Conservation (phyloP, 495 filamentous ascomycete genomes). For the Neurospora sp. region DNA sequence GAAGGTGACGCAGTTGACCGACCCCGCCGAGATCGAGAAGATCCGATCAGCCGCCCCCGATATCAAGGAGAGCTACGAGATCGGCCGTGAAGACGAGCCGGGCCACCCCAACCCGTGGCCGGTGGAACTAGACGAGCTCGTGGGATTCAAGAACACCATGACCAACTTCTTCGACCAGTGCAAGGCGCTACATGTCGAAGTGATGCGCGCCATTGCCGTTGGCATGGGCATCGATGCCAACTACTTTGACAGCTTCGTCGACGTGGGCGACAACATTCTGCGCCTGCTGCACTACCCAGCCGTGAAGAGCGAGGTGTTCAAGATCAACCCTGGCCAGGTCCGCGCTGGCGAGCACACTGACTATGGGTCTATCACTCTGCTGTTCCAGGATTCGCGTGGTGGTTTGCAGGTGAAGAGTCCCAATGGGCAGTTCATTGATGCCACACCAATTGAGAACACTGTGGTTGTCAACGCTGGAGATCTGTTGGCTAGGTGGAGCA, state of each 20-base stretch:
- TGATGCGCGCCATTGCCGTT: conserved; percentile 84
- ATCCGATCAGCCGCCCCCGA: conserved; percentile 55
- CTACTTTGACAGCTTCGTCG: conserved; percentile 71
- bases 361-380: conserved; percentile 77
- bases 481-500: conserved; percentile 79
- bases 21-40: conserved; percentile 47
- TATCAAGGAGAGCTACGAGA: conserved; percentile 77
- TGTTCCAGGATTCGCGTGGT: conserved; percentile 80
- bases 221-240: conserved; percentile 63
- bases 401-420: conserved; percentile 79
- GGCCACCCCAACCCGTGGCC: conserved; percentile 78
- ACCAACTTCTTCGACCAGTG: conserved; percentile 59
- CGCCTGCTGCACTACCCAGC: conserved; percentile 83
- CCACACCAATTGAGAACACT: conserved; percentile 69
- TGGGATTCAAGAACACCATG: conserved; percentile 64
- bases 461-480: conserved; percentile 92
- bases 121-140: conserved; percentile 45
- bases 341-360: conserved; percentile 82
- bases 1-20: conserved; percentile 55
- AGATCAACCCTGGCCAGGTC: conserved; percentile 61
- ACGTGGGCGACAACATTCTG: conserved; percentile 72
- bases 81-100: conserved; percentile 63
- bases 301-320: conserved; percentile 58
- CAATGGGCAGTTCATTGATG: conserved; percentile 69
- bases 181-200: conserved; percentile 60